These are phyloP conservation scores for Botrytis deweyae DNA, from an alignment of 2,329 filamentous ascomycete species.

Conservation along the genomic window DNA sequence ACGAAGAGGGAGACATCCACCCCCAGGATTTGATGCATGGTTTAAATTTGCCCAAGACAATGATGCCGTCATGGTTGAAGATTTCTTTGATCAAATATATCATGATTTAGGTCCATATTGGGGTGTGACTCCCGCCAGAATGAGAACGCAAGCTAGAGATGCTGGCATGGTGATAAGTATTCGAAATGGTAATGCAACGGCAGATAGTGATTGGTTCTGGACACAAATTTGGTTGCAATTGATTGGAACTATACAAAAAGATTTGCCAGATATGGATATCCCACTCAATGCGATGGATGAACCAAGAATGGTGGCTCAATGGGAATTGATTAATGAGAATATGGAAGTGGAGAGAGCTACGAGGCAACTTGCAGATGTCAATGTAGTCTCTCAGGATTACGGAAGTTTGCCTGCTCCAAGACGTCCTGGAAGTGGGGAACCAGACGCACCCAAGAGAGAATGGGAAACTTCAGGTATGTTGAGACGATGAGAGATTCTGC, in stretches of 20 bases:
- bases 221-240: constrained; percentile 44
- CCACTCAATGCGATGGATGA: constrained; percentile 65
- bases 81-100: constrained; percentile 58
- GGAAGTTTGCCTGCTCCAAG: constrained; percentile 42
- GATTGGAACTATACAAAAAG: constrained; percentile 46
- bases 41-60: constrained; percentile 52
- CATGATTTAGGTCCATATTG: constrained; percentile 51
- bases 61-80: constrained; percentile 56
- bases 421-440: not conserved
- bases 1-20: constrained; percentile 59
- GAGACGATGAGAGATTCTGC: constrained; percentile 39
- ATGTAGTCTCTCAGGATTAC: constrained; percentile 51
- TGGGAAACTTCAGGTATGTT: constrained; percentile 38
- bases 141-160: constrained; percentile 50
- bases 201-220: constrained; percentile 45
- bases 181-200: constrained; percentile 52
- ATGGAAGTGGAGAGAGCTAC: constrained; percentile 48
- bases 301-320: constrained; percentile 58
- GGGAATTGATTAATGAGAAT: constrained; percentile 53
- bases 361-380: constrained; percentile 56
- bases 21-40: constrained; percentile 62
- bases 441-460: constrained; percentile 15
- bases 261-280: constrained; percentile 65
- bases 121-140: constrained; percentile 47
- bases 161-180: constrained; percentile 63